These are phyloP conservation scores for Coffea eugenioides DNA, from an alignment of 257 asterid species.

Conservation along the genomic window DNA sequence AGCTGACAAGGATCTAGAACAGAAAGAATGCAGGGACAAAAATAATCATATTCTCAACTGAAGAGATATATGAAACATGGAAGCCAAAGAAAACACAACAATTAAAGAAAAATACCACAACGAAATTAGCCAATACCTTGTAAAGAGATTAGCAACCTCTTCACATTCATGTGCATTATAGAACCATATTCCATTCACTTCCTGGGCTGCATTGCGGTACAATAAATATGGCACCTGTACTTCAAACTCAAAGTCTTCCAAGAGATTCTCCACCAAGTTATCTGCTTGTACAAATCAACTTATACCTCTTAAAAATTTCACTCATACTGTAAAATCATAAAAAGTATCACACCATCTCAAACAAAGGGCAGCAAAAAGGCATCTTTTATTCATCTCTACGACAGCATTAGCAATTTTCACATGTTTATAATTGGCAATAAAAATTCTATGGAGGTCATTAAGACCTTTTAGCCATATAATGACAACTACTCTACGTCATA, in stretches of 20 bases:
- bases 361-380: not conserved
- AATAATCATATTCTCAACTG: not conserved
- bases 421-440: not conserved
- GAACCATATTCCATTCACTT: constrained; percentile 97
- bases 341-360: not conserved
- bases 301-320: not conserved
- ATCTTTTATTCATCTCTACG: not conserved
- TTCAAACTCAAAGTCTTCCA: constrained; percentile 86
- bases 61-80: not conserved
- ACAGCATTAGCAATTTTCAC: not conserved
- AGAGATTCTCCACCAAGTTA: constrained; percentile 82
- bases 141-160: constrained; percentile 74
- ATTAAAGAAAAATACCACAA: not conserved
- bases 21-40: not conserved
- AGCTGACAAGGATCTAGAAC: not conserved
- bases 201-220: constrained; percentile 77
- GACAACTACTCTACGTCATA: not conserved
- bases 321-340: not conserved
- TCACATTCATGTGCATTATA: constrained; percentile 78
- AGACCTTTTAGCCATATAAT: not conserved
- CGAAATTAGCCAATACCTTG: constrained; percentile 45
- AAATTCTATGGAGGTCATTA: not conserved
- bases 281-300: constrained; percentile 39
- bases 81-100: not conserved
- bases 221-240: constrained; percentile 81